A percentile compares a stretch with the other conserved stretches of the same genome.
Evolutionary conservation across 495 filamentous ascomycete species (phyloP).

Genomic region (Rhypophila decipiens): DNA sequence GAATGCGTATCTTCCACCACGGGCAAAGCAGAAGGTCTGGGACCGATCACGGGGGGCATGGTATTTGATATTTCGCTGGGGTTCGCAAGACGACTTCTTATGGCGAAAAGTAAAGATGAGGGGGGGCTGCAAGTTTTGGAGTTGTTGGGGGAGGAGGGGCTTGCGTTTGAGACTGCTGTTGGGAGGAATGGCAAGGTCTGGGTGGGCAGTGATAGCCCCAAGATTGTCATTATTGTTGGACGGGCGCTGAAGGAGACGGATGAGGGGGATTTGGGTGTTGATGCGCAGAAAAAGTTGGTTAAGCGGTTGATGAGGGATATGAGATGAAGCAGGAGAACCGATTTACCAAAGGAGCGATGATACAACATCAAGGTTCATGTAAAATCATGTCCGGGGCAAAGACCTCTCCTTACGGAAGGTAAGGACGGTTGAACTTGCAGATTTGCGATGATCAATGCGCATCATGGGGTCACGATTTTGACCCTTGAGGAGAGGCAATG

Average conservation of each 20-base stretch:
- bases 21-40: slow-evolving; percentile 83
- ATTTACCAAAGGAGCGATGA: background rate
- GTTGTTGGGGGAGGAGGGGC: slow-evolving; percentile 68
- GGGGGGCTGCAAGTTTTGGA: slow-evolving; percentile 70
- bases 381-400: background rate
- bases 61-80: slow-evolving; percentile 72
- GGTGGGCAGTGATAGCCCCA: slow-evolving; percentile 68
- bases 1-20: slow-evolving; percentile 81
- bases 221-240: slow-evolving; percentile 68
- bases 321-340: slow-evolving; percentile 20
- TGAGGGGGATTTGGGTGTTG: slow-evolving; percentile 53
- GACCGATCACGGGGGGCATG: slow-evolving; percentile 82
- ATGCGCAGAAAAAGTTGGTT: slow-evolving; percentile 77
- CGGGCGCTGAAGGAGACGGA: slow-evolving; percentile 73
- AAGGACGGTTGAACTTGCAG: background rate
- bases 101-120: slow-evolving; percentile 56
- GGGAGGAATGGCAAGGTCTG: slow-evolving; percentile 92
- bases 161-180: slow-evolving; percentile 88
- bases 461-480: too few relatives aligned
- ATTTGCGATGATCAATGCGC: too few relatives aligned
- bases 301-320: slow-evolving; percentile 50
- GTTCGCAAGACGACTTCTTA: slow-evolving; percentile 71
- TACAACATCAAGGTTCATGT: background rate
- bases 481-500: too few relatives aligned
- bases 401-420: background rate